Evolutionary conservation across 140 eudicot species (phyloP).

Genomic region (Stevia rebaudiana): DNA sequence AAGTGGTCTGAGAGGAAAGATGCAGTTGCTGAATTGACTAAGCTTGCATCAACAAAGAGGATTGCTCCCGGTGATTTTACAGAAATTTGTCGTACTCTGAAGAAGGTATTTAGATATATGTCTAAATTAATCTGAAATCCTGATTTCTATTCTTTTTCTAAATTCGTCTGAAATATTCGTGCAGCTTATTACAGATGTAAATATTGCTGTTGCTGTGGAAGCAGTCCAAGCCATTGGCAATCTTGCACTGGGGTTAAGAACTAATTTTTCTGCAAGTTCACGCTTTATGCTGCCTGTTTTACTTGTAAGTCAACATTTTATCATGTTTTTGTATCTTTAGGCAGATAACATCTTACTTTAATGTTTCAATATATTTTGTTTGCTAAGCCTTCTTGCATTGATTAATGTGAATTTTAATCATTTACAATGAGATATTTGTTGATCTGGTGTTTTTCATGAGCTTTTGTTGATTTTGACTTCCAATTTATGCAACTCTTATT

Average conservation of each 20-base stretch:
- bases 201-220: conserved; percentile 96
- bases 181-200: conserved; percentile 97
- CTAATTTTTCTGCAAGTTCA: conserved; percentile 75
- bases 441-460: not conserved
- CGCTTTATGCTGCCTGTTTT: conserved; percentile 75
- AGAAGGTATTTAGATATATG: conserved; percentile 53
- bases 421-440: not conserved
- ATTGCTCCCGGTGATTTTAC: conserved; percentile 98
- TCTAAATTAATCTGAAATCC: not conserved
- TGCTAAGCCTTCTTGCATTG: not conserved
- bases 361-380: not conserved
- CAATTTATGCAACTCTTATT: not conserved
- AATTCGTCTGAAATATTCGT: conserved; percentile 5
- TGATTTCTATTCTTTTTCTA: not conserved
- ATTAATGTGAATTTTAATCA: not conserved
- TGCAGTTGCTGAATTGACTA: conserved; percentile 91
- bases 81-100: conserved; percentile 83
- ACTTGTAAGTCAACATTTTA: conserved; percentile 56
- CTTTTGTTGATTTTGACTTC: not conserved
- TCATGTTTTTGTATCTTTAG: not conserved
- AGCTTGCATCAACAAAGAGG: conserved; percentile 91
- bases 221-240: conserved; percentile 94
- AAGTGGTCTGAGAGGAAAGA: conserved; percentile 99
- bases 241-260: conserved; percentile 86
- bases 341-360: conserved; percentile 7